Evolutionary conservation across 495 filamentous ascomycete genomes (phyloP), one percentile per base, ranked within the genome.

Genomic region (Polyplosphaeria fusca): DNA sequence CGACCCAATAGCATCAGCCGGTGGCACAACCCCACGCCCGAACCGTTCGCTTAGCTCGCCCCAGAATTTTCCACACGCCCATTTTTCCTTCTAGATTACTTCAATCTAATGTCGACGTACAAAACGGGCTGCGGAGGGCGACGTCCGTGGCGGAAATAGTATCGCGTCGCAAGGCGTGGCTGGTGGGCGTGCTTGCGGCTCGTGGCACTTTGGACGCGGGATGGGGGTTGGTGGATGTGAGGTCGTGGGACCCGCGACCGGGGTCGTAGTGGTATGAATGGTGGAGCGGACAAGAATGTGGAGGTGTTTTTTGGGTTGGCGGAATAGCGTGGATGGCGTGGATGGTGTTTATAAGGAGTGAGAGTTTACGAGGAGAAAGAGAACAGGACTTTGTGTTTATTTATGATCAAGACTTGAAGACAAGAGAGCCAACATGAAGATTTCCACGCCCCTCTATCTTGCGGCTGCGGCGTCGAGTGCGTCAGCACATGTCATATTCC

Each of bases 401-500:
- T n/a, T n/a, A n/a, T n/a, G n/a, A n/a, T n/a, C n/a, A n/a, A 7
- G 19, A 16, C 20, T 20, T 27, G 24, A 47, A 23, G n/a, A n/a
- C 24, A 16, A 47, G n/a, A 23, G 14, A 19, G n/a, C 20, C 57
- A 60, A 2, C 14, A 62, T 62, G 59, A 62, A 62, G 59, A 30
- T 62, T 24, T 52, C 52, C 5, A 55, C 50, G 16, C 35, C 43
- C 22, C 50, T 61, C 26, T 35, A 50, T 14, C 1, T 55, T 14
- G 51, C 48, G 14, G 58, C 53, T 20, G 52, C 59, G 13, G 47
- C 47, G 1, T 52, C 52, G 23, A 26, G 52, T 16, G 4, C 73
- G 69, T 26, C 73, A n/a, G 59, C 59, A 16, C 59, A 62, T 27
- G 58, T 53, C 4, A 62, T 62, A 37, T 62, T 62, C 28, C 70